Percentiles rank a stretch among this genome's conserved stretches.
phyloP scores from a whole-genome alignment of 73 alveolate genomes.

The Effrenium voratum region DNA sequence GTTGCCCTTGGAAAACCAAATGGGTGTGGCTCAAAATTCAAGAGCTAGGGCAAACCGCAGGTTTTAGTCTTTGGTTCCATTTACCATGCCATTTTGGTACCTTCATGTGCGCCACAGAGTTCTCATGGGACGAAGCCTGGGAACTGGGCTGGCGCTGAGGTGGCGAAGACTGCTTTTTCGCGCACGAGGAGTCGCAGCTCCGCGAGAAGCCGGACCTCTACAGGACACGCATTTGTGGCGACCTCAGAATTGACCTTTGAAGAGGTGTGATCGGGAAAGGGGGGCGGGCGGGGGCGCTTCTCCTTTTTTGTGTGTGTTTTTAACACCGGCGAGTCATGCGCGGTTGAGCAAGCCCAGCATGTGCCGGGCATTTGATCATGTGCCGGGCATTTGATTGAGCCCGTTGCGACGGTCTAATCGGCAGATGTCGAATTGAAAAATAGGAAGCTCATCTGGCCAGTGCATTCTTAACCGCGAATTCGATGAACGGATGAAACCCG shows the following conservation, averaged over 20 bases:
- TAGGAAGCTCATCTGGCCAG: too few relatives aligned
- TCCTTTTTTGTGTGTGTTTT: background rate
- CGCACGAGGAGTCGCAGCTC: slow-evolving; percentile 54
- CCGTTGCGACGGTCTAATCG: too few relatives aligned
- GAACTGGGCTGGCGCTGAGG: too few relatives aligned
- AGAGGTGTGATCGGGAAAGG: background rate
- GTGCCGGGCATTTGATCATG: background rate
- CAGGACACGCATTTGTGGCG: slow-evolving; percentile 39
- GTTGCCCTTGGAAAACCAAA: too few relatives aligned
- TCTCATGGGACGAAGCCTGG: too few relatives aligned
- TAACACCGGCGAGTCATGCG: background rate
- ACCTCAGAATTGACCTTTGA: background rate
- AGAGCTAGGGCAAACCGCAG: background rate
- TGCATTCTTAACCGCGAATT: too few relatives aligned
- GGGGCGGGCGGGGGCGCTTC: background rate
- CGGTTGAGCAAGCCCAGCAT: background rate
- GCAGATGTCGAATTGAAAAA: too few relatives aligned
- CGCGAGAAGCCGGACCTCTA: slow-evolving; percentile 54
- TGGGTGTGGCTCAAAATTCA: too few relatives aligned
- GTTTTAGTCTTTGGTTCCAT: background rate
- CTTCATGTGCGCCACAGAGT: too few relatives aligned
- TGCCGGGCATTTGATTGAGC: too few relatives aligned
- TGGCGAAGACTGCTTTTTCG: slow-evolving; percentile 51
- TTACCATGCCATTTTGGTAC: too few relatives aligned
- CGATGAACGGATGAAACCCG: too few relatives aligned